Percentiles rank a stretch among this genome's conserved stretches.
Conservation (phyloP, 495 filamentous ascomycete species). For the Staphylotrichum longicolle region DNA sequence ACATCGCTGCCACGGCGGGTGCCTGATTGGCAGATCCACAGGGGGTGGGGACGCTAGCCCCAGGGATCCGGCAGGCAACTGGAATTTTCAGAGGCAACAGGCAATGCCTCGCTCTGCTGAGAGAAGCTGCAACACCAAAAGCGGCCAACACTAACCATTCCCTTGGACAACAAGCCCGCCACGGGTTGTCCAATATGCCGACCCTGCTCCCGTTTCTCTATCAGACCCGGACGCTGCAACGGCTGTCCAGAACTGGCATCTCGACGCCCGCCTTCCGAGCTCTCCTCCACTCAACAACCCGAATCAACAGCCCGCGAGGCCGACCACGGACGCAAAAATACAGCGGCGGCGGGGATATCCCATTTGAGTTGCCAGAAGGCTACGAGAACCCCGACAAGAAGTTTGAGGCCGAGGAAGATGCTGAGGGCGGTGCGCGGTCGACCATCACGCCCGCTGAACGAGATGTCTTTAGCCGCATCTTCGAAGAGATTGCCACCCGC, state of each 20-base stretch:
- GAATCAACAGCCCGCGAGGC: neutral
- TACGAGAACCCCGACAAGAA: slow-evolving; percentile 14
- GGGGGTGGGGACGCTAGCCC: neutral
- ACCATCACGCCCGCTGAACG: slow-evolving; percentile 60
- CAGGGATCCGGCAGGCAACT: slow-evolving; percentile 6
- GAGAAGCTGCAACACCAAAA: neutral
- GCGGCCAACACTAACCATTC: neutral
- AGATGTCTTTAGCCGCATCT: slow-evolving; percentile 57
- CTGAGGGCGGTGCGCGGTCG: slow-evolving; percentile 25
- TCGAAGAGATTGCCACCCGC: slow-evolving; percentile 48
- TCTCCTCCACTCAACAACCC: slow-evolving; percentile 20
- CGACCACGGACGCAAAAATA: neutral
- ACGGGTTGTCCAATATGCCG: slow-evolving; percentile 29
- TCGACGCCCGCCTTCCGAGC: slow-evolving; percentile 24
- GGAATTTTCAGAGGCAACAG: slow-evolving; percentile 12
- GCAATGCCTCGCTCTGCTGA: too few relatives aligned
- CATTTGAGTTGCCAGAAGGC: slow-evolving; percentile 36
- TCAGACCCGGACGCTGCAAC: slow-evolving; percentile 62
- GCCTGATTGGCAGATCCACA: neutral
- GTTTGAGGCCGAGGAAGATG: slow-evolving; percentile 13
- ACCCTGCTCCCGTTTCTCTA: slow-evolving; percentile 64
- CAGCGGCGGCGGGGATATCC: slow-evolving; percentile 33
- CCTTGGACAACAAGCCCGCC: neutral
- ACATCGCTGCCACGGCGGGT: neutral
- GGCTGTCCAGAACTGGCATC: slow-evolving; percentile 22